A percentile compares a stretch with the other conserved stretches of the same genome.
phyloP scores from a whole-genome alignment of 192 early-diverging fungal species.

The Oehlia diaphana region DNA sequence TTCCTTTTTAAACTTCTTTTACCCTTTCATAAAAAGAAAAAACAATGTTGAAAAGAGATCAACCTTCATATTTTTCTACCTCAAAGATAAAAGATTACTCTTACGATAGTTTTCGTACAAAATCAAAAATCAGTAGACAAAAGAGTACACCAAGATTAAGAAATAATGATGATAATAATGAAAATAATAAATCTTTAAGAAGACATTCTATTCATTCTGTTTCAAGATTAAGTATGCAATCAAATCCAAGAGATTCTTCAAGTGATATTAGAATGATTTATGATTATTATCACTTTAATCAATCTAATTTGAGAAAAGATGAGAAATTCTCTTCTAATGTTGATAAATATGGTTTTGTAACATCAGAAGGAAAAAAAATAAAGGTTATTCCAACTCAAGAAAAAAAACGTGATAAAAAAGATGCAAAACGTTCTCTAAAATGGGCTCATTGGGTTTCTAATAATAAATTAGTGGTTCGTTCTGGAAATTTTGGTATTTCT shows the following conservation, averaged over 20 bases:
- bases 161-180: no score
- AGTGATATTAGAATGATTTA: conserved; percentile 8
- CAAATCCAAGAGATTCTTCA: neutral
- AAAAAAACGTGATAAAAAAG: conserved; percentile 34
- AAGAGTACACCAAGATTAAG: no score
- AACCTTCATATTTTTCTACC: no score
- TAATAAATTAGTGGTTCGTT: neutral
- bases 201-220: no score
- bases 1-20: no score
- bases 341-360: neutral
- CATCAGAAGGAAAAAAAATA: conserved; percentile 28
- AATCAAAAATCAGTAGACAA: no score
- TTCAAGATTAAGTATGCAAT: no score
- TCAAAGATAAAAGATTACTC: no score
- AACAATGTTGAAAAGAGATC: no score
- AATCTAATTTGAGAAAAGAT: conserved; percentile 17
- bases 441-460: conserved; percentile 2
- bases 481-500: neutral
- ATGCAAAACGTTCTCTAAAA: conserved; percentile 29
- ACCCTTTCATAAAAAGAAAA: no score
- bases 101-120: no score
- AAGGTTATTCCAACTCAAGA: conserved; percentile 7
- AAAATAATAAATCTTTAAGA: no score
- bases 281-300: neutral
- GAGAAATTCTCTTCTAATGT: neutral